Evolutionary conservation across 2,329 filamentous ascomycete genomes (phyloP).

Genomic region (Fonsecaea pedrosoi): DNA sequence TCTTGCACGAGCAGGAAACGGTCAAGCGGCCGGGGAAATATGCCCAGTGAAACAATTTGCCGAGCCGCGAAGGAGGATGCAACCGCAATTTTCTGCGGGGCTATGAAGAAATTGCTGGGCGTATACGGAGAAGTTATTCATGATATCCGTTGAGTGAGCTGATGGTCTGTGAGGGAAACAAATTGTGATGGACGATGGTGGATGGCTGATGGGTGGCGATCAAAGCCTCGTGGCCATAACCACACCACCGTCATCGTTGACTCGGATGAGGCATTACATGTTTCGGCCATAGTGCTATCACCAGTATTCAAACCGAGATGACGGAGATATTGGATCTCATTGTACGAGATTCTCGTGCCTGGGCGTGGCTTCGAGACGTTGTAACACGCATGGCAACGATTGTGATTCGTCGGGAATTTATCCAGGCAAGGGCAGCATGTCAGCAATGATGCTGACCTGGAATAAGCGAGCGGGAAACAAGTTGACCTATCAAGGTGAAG

Average conservation of each 20-base stretch:
- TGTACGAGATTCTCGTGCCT: background rate
- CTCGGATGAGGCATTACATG: background rate
- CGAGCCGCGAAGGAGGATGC: too few species aligned
- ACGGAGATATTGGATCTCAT: background rate
- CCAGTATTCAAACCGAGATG: background rate
- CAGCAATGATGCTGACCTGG: background rate
- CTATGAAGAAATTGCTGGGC: too few species aligned
- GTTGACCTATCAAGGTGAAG: background rate
- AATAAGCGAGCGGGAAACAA: background rate
- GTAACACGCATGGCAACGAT: background rate
- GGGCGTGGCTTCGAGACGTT: background rate
- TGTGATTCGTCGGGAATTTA: background rate
- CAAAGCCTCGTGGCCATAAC: background rate
- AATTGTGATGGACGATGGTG: background rate
- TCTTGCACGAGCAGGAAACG: too few species aligned
- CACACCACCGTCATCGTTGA: background rate
- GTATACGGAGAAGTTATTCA: too few species aligned
- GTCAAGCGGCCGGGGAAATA: too few species aligned
- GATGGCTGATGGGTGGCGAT: background rate
- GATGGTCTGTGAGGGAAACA: background rate
- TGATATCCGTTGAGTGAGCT: too few species aligned
- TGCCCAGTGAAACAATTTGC: too few species aligned
- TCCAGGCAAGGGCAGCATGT: background rate
- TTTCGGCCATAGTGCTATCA: background rate
- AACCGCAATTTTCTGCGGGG: too few species aligned